Evolutionary conservation across 2,329 filamentous ascomycete species (phyloP).

Genomic region (Cercospora sojina): DNA sequence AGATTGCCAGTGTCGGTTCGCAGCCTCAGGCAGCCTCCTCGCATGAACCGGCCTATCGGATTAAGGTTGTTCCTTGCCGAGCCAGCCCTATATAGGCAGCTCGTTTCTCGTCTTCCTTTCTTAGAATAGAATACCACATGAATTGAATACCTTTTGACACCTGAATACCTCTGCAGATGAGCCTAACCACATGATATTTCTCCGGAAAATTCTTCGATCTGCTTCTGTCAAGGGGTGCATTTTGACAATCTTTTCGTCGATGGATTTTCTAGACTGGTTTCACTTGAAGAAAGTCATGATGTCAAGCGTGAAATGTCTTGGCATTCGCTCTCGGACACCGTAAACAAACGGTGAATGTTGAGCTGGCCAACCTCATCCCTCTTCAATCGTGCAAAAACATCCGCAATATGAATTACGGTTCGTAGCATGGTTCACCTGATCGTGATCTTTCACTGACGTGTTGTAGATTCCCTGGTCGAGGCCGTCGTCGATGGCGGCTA

Average conservation of each 20-base stretch:
- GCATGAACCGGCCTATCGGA: too few relatives aligned
- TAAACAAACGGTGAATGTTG: neutral
- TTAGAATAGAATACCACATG: too few relatives aligned
- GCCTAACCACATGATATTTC: neutral
- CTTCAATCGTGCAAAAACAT: neutral
- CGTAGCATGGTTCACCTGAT: neutral
- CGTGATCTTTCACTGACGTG: conserved; percentile 5
- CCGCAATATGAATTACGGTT: neutral
- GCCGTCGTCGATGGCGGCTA: conserved; percentile 65
- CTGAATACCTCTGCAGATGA: too few relatives aligned
- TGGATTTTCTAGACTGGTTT: neutral
- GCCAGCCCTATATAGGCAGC: too few relatives aligned
- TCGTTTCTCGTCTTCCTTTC: too few relatives aligned
- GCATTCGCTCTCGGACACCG: neutral
- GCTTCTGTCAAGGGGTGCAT: neutral
- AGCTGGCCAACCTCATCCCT: neutral
- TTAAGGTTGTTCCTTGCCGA: too few relatives aligned
- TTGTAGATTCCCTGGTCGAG: conserved; percentile 46
- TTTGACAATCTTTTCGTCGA: neutral
- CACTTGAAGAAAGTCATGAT: conserved; percentile 3
- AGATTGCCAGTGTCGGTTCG: too few relatives aligned
- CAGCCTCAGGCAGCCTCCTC: too few relatives aligned
- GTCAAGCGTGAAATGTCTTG: conserved; percentile 1
- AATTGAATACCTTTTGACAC: too few relatives aligned
- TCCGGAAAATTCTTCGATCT: neutral